These are phyloP conservation scores for Chalciporus sphaerocephalus DNA, from an alignment of 768 basidiomycete genomes.

Conservation along the genomic window DNA sequence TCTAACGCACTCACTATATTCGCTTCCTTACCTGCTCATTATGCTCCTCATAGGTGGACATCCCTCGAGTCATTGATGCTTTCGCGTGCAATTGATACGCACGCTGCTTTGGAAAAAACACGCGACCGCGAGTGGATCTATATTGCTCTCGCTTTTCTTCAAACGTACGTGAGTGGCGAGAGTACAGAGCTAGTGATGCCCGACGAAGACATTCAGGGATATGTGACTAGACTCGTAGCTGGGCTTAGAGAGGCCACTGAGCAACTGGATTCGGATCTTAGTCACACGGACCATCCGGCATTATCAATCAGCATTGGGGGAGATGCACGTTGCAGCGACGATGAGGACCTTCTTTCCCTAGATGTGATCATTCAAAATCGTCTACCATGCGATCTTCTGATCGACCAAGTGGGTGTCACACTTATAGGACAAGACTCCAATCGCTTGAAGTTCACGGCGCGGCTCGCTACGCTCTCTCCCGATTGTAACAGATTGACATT, in stretches of 20 bases:
- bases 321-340: conserved; percentile 49
- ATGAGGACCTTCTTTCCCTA: conserved; percentile 63
- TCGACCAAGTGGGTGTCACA: conserved; percentile 59
- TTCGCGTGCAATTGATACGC: conserved; percentile 65
- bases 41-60: conserved; percentile 77
- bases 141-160: conserved; percentile 71
- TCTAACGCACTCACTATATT: conserved; percentile 64
- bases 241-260: conserved; percentile 47
- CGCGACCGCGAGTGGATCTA: conserved; percentile 79
- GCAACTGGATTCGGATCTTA: conserved; percentile 54
- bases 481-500: conserved; percentile 58
- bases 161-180: conserved; percentile 55
- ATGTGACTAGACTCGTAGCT: conserved; percentile 48
- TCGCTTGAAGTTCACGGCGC: conserved; percentile 51
- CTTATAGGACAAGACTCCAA: conserved; percentile 62
- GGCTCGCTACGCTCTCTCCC: conserved; percentile 42
- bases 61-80: conserved; percentile 78
- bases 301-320: conserved; percentile 49
- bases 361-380: conserved; percentile 58
- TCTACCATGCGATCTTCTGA: conserved; percentile 60
- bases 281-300: conserved; percentile 65
- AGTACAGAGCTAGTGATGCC: conserved; percentile 52
- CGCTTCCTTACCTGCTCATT: conserved; percentile 79
- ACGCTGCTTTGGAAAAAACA: conserved; percentile 50
- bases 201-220: conserved; percentile 46